Conservation (phyloP, 179 eudicot genomes). For the Spinacia oleracea region DNA sequence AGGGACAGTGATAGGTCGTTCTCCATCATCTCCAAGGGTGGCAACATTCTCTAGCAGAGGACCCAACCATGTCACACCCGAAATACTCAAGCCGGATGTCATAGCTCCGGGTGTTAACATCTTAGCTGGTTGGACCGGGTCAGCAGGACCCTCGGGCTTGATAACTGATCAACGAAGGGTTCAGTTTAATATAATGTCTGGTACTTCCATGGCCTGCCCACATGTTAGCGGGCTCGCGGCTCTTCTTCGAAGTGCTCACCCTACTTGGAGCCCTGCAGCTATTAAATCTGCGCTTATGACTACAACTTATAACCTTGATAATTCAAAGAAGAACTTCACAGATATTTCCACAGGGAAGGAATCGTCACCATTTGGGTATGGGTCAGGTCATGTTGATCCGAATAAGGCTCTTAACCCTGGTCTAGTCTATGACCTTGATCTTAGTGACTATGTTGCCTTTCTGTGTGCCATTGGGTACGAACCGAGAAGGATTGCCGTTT, state of each 20-base stretch:
- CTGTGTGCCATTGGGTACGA: conserved; percentile 71
- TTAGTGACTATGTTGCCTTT: conserved; percentile 50
- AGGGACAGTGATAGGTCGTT: conserved; percentile 63
- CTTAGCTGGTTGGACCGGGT: conserved; percentile 82
- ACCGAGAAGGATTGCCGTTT: conserved; percentile 51
- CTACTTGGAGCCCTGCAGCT: conserved; percentile 76
- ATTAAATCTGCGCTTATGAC: conserved; percentile 90
- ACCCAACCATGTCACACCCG: conserved; percentile 62
- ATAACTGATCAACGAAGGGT: conserved; percentile 64
- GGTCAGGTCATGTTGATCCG: conserved; percentile 82
- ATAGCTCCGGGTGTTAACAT: conserved; percentile 88
- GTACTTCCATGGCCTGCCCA: conserved; percentile 95
- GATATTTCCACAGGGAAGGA: conserved; percentile 64
- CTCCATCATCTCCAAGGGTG: conserved; percentile 67
- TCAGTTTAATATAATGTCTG: conserved; percentile 78
- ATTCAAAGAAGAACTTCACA: conserved; percentile 41
- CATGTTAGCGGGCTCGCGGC: conserved; percentile 89
- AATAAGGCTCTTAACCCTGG: conserved; percentile 69
- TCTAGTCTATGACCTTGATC: conserved; percentile 56
- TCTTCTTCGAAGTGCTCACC: conserved; percentile 66
- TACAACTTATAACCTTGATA: conserved; percentile 59
- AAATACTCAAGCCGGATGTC: conserved; percentile 88
- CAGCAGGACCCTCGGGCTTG: conserved; percentile 54
- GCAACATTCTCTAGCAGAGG: conserved; percentile 94
- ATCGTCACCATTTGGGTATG: conserved; percentile 63